Percentiles rank a stretch among this genome's conserved stretches.
These are phyloP conservation scores for Annulohypoxylon moriforme DNA, from an alignment of 495 filamentous ascomycete genomes.

Conservation along the genomic window DNA sequence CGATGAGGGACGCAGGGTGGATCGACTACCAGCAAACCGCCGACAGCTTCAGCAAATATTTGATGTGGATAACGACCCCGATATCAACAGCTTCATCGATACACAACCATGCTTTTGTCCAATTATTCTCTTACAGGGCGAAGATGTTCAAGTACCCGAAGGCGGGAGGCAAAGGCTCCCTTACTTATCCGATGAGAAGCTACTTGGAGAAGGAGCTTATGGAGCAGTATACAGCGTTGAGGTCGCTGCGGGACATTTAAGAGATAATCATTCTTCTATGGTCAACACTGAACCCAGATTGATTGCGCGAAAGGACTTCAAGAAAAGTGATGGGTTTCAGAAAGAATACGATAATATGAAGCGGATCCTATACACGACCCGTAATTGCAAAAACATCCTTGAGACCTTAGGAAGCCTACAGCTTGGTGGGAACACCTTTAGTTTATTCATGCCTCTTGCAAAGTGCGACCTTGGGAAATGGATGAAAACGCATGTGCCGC, in stretches of 20 bases:
- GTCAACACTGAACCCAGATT: slow-evolving; percentile 31
- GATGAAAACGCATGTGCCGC: slow-evolving; percentile 39
- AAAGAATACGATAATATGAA: slow-evolving; percentile 49
- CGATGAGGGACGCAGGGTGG: slow-evolving; percentile 1
- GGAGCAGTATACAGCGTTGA: slow-evolving; percentile 50
- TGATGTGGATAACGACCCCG: slow-evolving; percentile 16
- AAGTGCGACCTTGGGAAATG: slow-evolving; percentile 50
- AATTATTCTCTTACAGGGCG: slow-evolving; percentile 46
- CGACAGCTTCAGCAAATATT: slow-evolving; percentile 44
- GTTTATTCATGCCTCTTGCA: slow-evolving; percentile 54
- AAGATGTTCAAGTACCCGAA: slow-evolving; percentile 40
- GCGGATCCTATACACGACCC: slow-evolving; percentile 45
- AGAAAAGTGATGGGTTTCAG: slow-evolving; percentile 32
- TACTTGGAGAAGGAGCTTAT: slow-evolving; percentile 39
- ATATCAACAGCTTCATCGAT: slow-evolving; percentile 46
- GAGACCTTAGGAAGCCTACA: slow-evolving; percentile 50
- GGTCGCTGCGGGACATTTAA: slow-evolving; percentile 51
- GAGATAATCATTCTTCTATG: slow-evolving; percentile 24
- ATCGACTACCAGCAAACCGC: slow-evolving; percentile 26
- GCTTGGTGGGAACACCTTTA: slow-evolving; percentile 46
- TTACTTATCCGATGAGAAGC: slow-evolving; percentile 44
- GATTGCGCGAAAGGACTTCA: slow-evolving; percentile 47
- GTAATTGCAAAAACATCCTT: slow-evolving; percentile 48
- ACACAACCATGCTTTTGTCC: slow-evolving; percentile 52
- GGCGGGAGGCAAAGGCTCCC: slow-evolving; percentile 48